These are phyloP conservation scores for Cenchrus fungigraminus DNA, from an alignment of 176 grass and related monocot genomes.

Conservation along the genomic window DNA sequence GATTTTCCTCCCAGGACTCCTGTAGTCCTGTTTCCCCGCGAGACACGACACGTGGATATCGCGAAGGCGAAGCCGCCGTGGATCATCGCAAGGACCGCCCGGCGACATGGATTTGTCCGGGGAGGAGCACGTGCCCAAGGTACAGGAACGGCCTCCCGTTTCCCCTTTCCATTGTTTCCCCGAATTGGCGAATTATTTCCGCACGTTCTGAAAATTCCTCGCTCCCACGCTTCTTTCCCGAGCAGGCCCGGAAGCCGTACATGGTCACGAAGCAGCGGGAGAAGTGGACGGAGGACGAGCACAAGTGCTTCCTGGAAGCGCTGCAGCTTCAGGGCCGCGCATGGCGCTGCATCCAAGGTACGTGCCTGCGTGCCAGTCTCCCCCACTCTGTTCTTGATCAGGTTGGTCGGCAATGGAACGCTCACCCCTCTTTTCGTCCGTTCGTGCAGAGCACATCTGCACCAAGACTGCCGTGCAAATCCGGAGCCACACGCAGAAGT, in stretches of 20 bases:
- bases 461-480: constrained; percentile 97
- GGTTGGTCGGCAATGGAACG: background rate
- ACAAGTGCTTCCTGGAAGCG: constrained; percentile 83
- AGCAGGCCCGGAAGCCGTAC: constrained; percentile 92
- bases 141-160: background rate
- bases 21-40: no score
- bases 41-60: no score
- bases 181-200: background rate
- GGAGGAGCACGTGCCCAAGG: constrained; percentile 62
- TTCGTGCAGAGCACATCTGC: constrained; percentile 72
- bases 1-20: no score
- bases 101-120: constrained; percentile 53
- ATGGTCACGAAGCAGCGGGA: constrained; percentile 95
- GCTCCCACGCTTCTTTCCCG: background rate
- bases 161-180: background rate
- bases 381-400: no score
- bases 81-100: background rate
- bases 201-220: constrained; percentile 17
- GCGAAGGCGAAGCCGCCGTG: background rate
- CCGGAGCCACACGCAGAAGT: constrained; percentile 98
- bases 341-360: constrained; percentile 95
- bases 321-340: constrained; percentile 85
- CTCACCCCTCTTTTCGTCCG: background rate
- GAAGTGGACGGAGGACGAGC: constrained; percentile 93
- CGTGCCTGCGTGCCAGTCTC: background rate